These are phyloP conservation scores for Holtermannia corniformis DNA, from an alignment of 768 basidiomycete species.

Conservation along the genomic window DNA sequence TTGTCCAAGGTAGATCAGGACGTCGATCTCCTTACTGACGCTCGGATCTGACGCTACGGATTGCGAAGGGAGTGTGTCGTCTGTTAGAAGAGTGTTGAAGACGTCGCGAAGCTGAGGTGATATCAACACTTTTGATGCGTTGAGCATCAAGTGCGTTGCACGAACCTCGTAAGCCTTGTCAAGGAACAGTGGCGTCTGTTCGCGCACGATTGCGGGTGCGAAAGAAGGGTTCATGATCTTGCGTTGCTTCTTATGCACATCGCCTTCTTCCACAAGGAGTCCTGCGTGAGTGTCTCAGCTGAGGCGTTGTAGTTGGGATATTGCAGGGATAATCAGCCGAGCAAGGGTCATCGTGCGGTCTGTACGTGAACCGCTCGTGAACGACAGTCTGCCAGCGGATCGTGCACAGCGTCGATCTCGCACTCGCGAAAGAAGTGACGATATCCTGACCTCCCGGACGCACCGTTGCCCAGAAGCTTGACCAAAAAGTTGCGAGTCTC, in stretches of 20 bases:
- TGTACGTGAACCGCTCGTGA: background rate
- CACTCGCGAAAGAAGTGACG: background rate
- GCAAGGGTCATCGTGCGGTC: slow-evolving; percentile 25
- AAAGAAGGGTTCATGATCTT: slow-evolving; percentile 47
- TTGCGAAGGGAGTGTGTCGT: background rate
- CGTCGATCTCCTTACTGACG: slow-evolving; percentile 46
- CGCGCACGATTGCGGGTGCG: slow-evolving; percentile 47
- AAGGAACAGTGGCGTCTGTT: slow-evolving; percentile 52
- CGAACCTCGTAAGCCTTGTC: slow-evolving; percentile 50
- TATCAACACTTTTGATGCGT: too few relatives aligned
- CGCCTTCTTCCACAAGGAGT: slow-evolving; percentile 44
- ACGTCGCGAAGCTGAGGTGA: slow-evolving; percentile 51
- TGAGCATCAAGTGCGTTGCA: background rate
- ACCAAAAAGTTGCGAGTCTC: slow-evolving; percentile 65
- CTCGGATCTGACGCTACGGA: background rate
- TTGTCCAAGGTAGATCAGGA: slow-evolving; percentile 56
- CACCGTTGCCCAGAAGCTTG: slow-evolving; percentile 64
- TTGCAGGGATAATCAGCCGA: background rate
- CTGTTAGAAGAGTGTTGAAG: slow-evolving; percentile 38
- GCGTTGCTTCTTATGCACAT: slow-evolving; percentile 63
- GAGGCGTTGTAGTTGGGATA: too few relatives aligned
- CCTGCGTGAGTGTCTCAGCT: too few relatives aligned
- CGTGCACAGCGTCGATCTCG: background rate
- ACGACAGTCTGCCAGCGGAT: background rate
- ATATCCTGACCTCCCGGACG: too few relatives aligned